phyloP scores from a whole-genome alignment of 257 asterid genomes.

The Solanum verrucosum region DNA sequence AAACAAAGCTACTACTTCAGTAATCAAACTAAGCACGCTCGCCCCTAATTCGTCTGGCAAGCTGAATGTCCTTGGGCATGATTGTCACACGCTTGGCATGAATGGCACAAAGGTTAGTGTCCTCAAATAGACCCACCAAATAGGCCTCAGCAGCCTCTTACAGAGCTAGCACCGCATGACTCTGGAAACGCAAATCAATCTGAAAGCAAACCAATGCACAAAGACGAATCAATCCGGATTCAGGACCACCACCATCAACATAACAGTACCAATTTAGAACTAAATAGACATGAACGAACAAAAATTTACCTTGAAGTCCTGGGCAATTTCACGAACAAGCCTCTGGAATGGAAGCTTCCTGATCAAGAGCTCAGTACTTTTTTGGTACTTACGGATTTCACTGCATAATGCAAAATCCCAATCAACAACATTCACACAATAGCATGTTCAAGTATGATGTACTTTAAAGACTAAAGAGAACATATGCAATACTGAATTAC shows the following conservation, averaged over 20 bases:
- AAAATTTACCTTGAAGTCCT: constrained; percentile 48
- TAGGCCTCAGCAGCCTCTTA: constrained; percentile 77
- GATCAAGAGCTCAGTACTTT: constrained; percentile 65
- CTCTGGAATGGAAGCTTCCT: constrained; percentile 74
- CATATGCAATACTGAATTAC: neutral
- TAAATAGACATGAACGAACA: neutral
- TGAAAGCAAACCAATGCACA: constrained; percentile 7
- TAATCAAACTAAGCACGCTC: constrained; percentile 45
- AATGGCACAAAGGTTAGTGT: constrained; percentile 60
- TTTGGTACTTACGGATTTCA: constrained; percentile 64
- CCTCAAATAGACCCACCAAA: constrained; percentile 63
- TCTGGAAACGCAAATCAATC: constrained; percentile 73
- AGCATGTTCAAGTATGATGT: neutral
- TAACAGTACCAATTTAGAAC: neutral
- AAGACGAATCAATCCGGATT: neutral
- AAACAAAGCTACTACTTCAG: constrained; percentile 6
- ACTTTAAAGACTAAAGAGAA: neutral
- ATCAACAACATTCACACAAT: neutral
- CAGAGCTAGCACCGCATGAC: constrained; percentile 64
- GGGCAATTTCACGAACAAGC: constrained; percentile 68
- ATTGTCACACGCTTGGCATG: constrained; percentile 66
- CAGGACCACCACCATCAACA: neutral
- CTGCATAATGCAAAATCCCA: constrained; percentile 7
- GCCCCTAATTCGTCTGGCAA: constrained; percentile 64
- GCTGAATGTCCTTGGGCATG: constrained; percentile 62